Evolutionary conservation across 2,329 filamentous ascomycete genomes (phyloP), one percentile per base, ranked within the genome.

Genomic region (Fusarium keratoplasticum): DNA sequence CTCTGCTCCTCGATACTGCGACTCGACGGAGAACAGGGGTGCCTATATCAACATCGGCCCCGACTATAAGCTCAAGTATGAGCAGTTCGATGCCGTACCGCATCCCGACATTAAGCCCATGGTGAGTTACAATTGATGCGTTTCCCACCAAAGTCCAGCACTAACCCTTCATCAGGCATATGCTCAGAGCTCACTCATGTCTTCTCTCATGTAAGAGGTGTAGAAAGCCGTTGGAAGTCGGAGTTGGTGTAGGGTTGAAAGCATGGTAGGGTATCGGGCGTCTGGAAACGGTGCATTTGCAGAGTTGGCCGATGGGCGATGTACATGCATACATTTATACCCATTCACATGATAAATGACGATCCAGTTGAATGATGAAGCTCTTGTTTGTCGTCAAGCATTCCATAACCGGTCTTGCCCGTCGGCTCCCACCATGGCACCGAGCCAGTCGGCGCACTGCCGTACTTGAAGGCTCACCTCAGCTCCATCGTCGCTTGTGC

Each of bases 21-120:
- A 99, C 82, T 95, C 95, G 78, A 98, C 96, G 1, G 96, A 98
- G 86, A 99, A 99, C 86, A 96, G 95, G 86, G 96, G 96, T 74
- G 96, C 96, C 20, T 99, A 97, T 84, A 99, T 99, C 89, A 98
- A 99, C 84, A 93, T 99, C 74, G 94, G 94, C 35, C 90, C 94
- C 18, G 94, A 98, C 72, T 94, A 97, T 82, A 97, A 98, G 87
- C 92, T 98, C 78, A 87, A 94, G 40, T 99, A 94, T 85, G 90
- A 96, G 82, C 93, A 98, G 81, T 99, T 99, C 77, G 95, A 98
- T 78, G 96, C 96, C 9, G 96, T 99, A 63, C 95, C 95, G 71
- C 96, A 99, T 87, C 96, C 96, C 14, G 90, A 97, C 79, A 96
- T 99, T 82, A 95, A 93, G 83, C 96, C 96, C 16, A 99, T 99